Evolutionary conservation across 257 asterid genomes (phyloP).

Genomic region (Euphrasia confusa): DNA sequence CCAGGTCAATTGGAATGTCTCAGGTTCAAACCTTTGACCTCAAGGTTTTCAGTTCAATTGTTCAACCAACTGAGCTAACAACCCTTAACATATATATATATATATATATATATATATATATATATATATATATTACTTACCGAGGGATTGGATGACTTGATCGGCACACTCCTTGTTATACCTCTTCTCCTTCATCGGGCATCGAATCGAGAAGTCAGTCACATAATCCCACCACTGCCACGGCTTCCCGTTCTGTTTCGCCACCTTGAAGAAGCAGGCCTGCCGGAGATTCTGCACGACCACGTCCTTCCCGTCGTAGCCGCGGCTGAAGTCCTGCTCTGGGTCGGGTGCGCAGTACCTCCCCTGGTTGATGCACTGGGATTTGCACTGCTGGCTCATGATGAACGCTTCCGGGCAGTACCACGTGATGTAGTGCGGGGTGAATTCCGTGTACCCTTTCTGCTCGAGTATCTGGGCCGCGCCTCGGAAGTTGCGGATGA

Average conservation of each 20-base stretch:
- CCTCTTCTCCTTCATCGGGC: slow-evolving; percentile 49
- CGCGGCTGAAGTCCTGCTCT: slow-evolving; percentile 47
- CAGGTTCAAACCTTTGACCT: no score
- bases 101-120: no score
- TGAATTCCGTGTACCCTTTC: slow-evolving; percentile 66
- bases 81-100: no score
- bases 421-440: slow-evolving; percentile 58
- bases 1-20: no score
- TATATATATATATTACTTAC: no score
- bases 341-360: slow-evolving; percentile 63
- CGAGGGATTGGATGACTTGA: slow-evolving; percentile 49
- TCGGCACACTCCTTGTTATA: slow-evolving; percentile 50
- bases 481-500: slow-evolving; percentile 57
- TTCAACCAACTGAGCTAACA: no score
- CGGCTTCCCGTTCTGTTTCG: slow-evolving; percentile 42
- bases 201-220: slow-evolving; percentile 48
- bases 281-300: slow-evolving; percentile 52
- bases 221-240: slow-evolving; percentile 70
- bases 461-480: slow-evolving; percentile 79
- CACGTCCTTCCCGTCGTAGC: slow-evolving; percentile 52
- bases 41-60: no score
- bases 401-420: slow-evolving; percentile 54
- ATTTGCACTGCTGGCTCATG: slow-evolving; percentile 52
- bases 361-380: slow-evolving; percentile 54
- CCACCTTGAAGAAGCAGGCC: slow-evolving; percentile 48